Evolutionary conservation across 192 early-diverging fungal genomes (phyloP), one percentile per base, ranked within the genome.

Genomic region (Lobosporangium transversale): DNA sequence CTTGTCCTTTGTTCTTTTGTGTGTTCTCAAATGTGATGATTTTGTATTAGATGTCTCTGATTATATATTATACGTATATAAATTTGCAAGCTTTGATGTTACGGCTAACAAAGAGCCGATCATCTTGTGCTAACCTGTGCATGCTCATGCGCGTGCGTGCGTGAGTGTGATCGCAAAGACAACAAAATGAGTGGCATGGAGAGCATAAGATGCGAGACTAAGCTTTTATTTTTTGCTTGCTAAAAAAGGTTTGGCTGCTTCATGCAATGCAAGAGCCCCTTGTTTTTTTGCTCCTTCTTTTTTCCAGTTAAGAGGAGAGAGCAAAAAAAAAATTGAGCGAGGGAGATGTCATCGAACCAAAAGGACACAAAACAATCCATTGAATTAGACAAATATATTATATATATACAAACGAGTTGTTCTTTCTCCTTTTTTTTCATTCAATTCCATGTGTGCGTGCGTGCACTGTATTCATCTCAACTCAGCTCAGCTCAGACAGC

Each of bases 181-280:
- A 9, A 40, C 11, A 32, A 21, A 27, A 36, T 32, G 33, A 7
- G 12, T 4, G 54, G 40, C 35, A 20, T 4, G 21, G 45, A 48
- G 15, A 15, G 20, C 15, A 48, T 11, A n/a, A n/a, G n/a, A n/a
- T n/a, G n/a, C n/a, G n/a, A n/a, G 45, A n/a, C 45, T 9, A 17
- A 2, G 53, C 3, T 29, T 10, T 15, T 53, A 53, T 53, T 58
- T 58, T 58, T 58, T 58, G 58, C 45, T 60, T 43, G 42, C 47
- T 61, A 17, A 50, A 61, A 60, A 61, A 61, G 58, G 58, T 61
- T 61, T 61, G 47, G 60, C 60, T 26, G 29, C 60, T 62, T 47
- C 31, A 58, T 60, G 58, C 45, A 62, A 52, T 62, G 60, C 60
- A 27, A 33, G 60, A 51, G 60, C 60, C 47, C 58, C 58, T 61